Evolutionary conservation across 2,329 filamentous ascomycete species (phyloP).

Genomic region (Calonectria pauciramosa): DNA sequence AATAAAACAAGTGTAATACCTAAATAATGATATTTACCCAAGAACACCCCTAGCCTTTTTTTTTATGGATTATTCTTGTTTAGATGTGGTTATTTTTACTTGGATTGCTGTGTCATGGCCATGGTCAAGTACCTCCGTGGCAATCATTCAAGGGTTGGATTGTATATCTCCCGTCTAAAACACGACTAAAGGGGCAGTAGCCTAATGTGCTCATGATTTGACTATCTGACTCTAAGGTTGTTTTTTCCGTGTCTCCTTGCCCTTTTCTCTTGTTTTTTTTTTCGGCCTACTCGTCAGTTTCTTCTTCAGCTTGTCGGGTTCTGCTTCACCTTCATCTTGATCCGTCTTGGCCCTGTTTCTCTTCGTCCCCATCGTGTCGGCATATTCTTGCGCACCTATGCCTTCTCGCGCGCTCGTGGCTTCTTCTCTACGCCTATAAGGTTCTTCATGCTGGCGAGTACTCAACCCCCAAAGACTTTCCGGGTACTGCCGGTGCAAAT

Average conservation of each 20-base stretch:
- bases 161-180: too few relatives aligned
- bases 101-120: too few relatives aligned
- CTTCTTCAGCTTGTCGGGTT: too few relatives aligned
- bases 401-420: too few relatives aligned
- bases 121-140: too few relatives aligned
- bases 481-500: neutral
- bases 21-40: too few relatives aligned
- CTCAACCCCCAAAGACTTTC: neutral
- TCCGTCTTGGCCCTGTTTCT: neutral
- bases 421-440: neutral
- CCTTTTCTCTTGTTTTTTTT: neutral
- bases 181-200: neutral
- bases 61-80: too few relatives aligned
- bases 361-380: neutral
- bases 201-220: neutral
- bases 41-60: too few relatives aligned
- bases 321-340: neutral
- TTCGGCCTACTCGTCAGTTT: neutral
- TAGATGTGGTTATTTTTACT: too few relatives aligned
- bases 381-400: neutral
- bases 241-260: neutral
- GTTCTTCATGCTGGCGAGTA: neutral
- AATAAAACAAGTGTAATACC: too few relatives aligned
- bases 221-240: neutral
- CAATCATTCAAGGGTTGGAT: neutral